These are phyloP conservation scores for Cordyceps tenuipes DNA, from an alignment of 2,329 filamentous ascomycete species.

Conservation along the genomic window DNA sequence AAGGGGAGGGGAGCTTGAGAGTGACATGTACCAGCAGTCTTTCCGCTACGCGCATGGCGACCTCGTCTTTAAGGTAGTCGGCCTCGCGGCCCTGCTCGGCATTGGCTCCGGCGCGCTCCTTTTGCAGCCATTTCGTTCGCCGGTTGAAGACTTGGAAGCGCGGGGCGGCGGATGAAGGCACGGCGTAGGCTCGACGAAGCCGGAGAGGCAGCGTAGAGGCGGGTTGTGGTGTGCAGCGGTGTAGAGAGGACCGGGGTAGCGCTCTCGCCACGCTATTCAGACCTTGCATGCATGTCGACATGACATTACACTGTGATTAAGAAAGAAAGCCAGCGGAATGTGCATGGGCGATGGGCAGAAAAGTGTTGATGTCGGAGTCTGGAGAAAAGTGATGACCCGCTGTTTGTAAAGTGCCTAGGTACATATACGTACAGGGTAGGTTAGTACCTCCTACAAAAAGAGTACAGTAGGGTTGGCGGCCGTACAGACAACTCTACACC, in stretches of 20 bases:
- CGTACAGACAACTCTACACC: too few relatives aligned
- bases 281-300: conserved; percentile 9
- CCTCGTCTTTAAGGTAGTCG: conserved; percentile 91
- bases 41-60: conserved; percentile 76
- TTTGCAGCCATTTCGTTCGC: conserved; percentile 80
- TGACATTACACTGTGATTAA: conserved; percentile 2
- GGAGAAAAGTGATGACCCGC: not conserved
- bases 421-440: too few relatives aligned
- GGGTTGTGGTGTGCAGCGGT: not conserved
- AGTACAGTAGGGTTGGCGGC: too few relatives aligned
- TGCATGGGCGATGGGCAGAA: not conserved
- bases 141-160: conserved; percentile 88
- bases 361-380: not conserved
- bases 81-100: conserved; percentile 65
- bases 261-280: not conserved
- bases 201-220: conserved; percentile 33
- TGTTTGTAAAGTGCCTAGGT: not conserved
- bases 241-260: not conserved
- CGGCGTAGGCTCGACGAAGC: conserved; percentile 56
- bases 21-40: conserved; percentile 57
- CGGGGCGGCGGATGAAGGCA: conserved; percentile 67
- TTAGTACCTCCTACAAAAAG: too few relatives aligned
- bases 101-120: conserved; percentile 71
- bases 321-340: not conserved
- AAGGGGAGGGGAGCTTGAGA: not conserved